Evolutionary conservation across 2,329 filamentous ascomycete species (phyloP).

Genomic region (Sordariomycetes sp.): DNA sequence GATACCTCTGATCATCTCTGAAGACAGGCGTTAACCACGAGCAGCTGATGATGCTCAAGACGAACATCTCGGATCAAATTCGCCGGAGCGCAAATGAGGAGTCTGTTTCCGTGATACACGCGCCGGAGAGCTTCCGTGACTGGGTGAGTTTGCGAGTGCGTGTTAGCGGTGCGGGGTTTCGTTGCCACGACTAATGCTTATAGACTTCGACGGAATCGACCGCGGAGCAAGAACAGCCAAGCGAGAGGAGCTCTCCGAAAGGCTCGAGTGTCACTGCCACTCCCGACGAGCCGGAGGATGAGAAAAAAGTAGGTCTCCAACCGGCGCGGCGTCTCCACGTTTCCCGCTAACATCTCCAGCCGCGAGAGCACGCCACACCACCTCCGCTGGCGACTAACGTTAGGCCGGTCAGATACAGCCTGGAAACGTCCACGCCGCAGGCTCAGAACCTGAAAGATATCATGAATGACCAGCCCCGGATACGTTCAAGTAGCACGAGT

Average conservation of each 20-base stretch:
- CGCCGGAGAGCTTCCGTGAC: conserved; percentile 68
- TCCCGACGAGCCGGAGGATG: neutral
- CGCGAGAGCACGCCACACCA: conserved; percentile 35
- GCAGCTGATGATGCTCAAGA: conserved; percentile 33
- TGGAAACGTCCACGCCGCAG: conserved; percentile 64
- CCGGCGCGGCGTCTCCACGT: neutral
- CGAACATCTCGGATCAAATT: conserved; percentile 45
- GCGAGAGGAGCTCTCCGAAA: conserved; percentile 12
- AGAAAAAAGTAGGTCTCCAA: neutral
- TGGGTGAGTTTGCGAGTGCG: conserved; percentile 49
- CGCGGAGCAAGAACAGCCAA: conserved; percentile 21
- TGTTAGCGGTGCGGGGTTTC: neutral
- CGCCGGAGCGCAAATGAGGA: conserved; percentile 59
- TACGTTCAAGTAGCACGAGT: conserved; percentile 57
- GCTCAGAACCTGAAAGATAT: conserved; percentile 76
- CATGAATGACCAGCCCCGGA: conserved; percentile 40
- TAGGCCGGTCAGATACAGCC: conserved; percentile 51
- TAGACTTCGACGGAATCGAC: conserved; percentile 31
- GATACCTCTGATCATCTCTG: conserved; percentile 1
- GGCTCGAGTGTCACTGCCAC: neutral
- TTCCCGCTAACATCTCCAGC: neutral
- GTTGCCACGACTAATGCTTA: conserved; percentile 4
- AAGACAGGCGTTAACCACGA: conserved; percentile 8
- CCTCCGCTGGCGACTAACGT: conserved; percentile 70
- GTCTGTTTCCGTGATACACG: conserved; percentile 83